Conservation (phyloP, 805 yeast species). For the Suhomyces emberorum region DNA sequence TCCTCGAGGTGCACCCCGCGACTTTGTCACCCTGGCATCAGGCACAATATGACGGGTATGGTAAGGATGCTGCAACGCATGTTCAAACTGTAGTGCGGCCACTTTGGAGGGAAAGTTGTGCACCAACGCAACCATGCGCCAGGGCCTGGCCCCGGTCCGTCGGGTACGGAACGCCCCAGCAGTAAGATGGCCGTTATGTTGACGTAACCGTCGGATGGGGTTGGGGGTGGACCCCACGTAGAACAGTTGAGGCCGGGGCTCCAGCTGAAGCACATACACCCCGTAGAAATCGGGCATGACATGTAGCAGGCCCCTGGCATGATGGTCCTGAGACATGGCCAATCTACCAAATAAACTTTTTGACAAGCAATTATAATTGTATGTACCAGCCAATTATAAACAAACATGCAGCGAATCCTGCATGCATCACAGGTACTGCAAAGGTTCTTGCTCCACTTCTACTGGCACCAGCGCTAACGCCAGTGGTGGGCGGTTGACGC, state of each 20-base stretch:
- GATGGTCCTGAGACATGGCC: too few species aligned
- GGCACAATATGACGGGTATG: conserved; percentile 56
- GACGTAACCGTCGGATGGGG: conserved; percentile 63
- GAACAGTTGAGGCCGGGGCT: conserved; percentile 53
- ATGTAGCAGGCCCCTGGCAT: too few species aligned
- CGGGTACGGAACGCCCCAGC: conserved; percentile 76
- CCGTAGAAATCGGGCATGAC: conserved; percentile 51
- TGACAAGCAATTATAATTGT: background rate
- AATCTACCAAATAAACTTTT: too few species aligned
- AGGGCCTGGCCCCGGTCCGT: conserved; percentile 58
- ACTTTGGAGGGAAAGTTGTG: conserved; percentile 70
- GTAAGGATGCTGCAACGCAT: conserved; percentile 77
- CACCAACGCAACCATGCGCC: conserved; percentile 65
- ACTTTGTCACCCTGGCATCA: conserved; percentile 35
- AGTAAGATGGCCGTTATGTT: conserved; percentile 69
- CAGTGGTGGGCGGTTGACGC: too few species aligned
- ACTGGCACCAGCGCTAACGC: too few species aligned
- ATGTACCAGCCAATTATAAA: too few species aligned
- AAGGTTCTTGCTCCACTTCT: too few species aligned
- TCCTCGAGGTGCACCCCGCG: conserved; percentile 37
- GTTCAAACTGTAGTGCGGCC: conserved; percentile 74
- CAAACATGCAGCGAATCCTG: too few species aligned
- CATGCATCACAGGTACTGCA: too few species aligned
- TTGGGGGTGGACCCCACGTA: conserved; percentile 84
- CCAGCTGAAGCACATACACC: conserved; percentile 65